These are phyloP conservation scores for Nelumbo lutea DNA, from an alignment of 164 flowering plant genomes.

Conservation along the genomic window DNA sequence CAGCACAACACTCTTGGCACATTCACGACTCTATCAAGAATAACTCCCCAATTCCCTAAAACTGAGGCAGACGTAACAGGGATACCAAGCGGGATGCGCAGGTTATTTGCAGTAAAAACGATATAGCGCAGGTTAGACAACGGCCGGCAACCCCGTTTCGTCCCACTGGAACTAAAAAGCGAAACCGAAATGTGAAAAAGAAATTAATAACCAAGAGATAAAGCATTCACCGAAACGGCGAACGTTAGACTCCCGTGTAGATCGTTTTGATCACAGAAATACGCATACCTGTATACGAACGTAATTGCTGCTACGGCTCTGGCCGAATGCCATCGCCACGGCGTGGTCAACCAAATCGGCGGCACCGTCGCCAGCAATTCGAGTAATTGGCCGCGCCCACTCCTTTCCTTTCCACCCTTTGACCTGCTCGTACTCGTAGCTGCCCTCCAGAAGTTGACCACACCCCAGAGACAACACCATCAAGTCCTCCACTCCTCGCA, in stretches of 20 bases:
- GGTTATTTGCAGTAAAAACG: too few species aligned
- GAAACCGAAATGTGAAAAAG: too few species aligned
- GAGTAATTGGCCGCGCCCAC: slow-evolving; percentile 78
- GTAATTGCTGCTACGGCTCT: slow-evolving; percentile 59
- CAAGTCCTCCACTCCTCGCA: slow-evolving; percentile 88
- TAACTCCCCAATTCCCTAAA: too few species aligned
- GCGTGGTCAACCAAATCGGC: slow-evolving; percentile 90
- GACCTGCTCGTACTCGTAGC: not conserved
- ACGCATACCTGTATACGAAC: slow-evolving; percentile 78
- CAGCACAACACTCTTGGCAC: too few species aligned
- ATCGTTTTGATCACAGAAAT: not conserved
- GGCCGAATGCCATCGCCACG: slow-evolving; percentile 87
- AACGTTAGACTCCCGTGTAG: not conserved
- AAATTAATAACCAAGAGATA: not conserved
- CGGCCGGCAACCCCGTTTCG: too few species aligned
- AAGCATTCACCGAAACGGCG: not conserved
- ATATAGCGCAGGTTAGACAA: too few species aligned
- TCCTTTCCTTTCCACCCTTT: slow-evolving; percentile 29
- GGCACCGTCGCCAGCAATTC: slow-evolving; percentile 71
- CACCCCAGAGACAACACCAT: slow-evolving; percentile 76
- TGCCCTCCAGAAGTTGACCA: slow-evolving; percentile 51
- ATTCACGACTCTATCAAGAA: too few species aligned
- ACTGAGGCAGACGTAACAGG: too few species aligned
- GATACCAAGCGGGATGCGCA: too few species aligned
- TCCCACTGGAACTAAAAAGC: too few species aligned